phyloP scores from a whole-genome alignment of 2,329 filamentous ascomycete genomes.

The Zarea fungicola region DNA sequence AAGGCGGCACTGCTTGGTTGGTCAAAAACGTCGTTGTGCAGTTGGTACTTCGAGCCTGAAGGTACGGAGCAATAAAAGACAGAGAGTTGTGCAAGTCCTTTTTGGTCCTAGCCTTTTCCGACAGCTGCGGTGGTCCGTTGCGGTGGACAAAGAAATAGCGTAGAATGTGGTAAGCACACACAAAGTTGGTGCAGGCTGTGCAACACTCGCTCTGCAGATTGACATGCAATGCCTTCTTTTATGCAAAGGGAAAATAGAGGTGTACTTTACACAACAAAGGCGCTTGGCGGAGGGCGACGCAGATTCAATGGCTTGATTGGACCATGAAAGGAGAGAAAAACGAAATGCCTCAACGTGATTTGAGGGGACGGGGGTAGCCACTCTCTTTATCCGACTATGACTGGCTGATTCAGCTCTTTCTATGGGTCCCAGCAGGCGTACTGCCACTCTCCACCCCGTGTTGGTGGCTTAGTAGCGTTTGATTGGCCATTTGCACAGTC shows the following conservation, averaged over 20 bases:
- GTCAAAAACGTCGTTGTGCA: too few species aligned
- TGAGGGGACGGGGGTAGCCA: conserved; percentile 43
- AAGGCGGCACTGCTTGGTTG: too few species aligned
- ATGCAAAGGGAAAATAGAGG: background rate
- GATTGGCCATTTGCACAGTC: background rate
- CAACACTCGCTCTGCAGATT: too few species aligned
- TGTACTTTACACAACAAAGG: conserved; percentile 24
- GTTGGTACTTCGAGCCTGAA: too few species aligned
- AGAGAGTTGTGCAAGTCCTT: too few species aligned
- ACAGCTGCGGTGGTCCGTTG: too few species aligned
- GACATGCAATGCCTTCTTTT: too few species aligned
- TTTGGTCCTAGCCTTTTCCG: too few species aligned
- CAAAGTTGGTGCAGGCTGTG: too few species aligned
- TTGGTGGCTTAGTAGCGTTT: background rate
- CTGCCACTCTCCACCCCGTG: conserved; percentile 13
- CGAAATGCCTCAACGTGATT: conserved; percentile 45
- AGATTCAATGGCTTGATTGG: conserved; percentile 37
- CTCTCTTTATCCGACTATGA: conserved; percentile 41
- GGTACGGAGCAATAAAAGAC: too few species aligned
- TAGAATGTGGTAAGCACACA: too few species aligned
- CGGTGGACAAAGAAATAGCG: too few species aligned
- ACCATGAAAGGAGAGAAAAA: conserved; percentile 35
- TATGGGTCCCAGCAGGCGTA: conserved; percentile 29
- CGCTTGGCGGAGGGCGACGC: conserved; percentile 14
- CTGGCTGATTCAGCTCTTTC: conserved; percentile 45